Evolutionary conservation across 148 eudicot genomes (phyloP).

Genomic region (Oxyria digyna): DNA sequence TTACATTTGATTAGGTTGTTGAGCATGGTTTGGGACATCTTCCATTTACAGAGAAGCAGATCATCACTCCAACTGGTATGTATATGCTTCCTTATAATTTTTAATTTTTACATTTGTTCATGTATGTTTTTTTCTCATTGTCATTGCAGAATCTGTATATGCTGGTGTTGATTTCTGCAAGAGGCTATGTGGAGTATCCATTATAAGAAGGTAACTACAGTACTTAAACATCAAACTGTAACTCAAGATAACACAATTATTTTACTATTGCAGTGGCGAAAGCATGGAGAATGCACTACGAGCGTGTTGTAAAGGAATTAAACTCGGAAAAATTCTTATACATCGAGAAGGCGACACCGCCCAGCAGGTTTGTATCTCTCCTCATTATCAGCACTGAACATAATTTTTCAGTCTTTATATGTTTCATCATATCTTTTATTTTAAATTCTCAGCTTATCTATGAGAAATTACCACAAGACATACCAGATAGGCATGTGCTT

Average conservation of each 20-base stretch:
- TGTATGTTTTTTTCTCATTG: neutral
- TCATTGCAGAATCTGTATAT: conserved; percentile 72
- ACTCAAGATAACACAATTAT: neutral
- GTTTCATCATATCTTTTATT: neutral
- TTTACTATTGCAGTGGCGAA: conserved; percentile 52
- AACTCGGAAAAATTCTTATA: conserved; percentile 91
- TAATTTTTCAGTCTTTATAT: neutral
- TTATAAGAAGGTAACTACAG: conserved; percentile 96
- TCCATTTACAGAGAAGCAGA: conserved; percentile 61
- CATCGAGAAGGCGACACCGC: conserved; percentile 96
- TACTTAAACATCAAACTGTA: no score
- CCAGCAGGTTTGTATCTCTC: conserved; percentile 49
- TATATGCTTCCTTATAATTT: neutral
- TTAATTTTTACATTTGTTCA: neutral
- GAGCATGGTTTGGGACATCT: conserved; percentile 79
- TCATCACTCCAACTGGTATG: conserved; percentile 57
- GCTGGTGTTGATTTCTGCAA: conserved; percentile 94
- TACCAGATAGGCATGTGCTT: conserved; percentile 80
- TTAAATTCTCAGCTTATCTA: conserved; percentile 58
- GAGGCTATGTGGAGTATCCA: conserved; percentile 89
- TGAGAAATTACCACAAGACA: conserved; percentile 85
- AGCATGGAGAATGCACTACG: conserved; percentile 98
- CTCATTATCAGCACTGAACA: neutral
- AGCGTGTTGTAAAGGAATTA: conserved; percentile 96
- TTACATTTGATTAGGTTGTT: conserved; percentile 33